Conservation (phyloP, 2,329 filamentous ascomycete species). For the Colletotrichum godetiae region DNA sequence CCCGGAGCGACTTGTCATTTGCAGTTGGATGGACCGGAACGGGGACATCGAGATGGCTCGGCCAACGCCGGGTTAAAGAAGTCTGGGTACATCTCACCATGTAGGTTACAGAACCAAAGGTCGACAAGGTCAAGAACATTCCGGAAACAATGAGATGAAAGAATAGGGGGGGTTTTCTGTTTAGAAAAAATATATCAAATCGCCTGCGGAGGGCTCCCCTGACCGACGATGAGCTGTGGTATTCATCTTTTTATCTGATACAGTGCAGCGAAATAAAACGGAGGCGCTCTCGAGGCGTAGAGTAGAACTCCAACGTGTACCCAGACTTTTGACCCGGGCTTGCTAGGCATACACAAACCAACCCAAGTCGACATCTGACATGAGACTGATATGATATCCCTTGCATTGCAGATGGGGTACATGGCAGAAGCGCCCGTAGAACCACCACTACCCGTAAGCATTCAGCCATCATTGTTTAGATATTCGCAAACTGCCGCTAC, state of each 20-base stretch:
- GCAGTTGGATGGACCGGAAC: neutral
- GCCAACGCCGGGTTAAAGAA: neutral
- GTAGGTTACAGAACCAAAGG: neutral
- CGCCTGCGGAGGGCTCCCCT: too few species aligned
- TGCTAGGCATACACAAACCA: neutral
- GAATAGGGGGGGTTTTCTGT: too few species aligned
- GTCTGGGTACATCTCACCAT: neutral
- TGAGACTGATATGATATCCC: slow-evolving; percentile 25
- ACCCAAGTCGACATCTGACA: slow-evolving; percentile 19
- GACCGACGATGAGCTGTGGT: neutral
- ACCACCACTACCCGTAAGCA: slow-evolving; percentile 22
- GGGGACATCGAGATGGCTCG: neutral
- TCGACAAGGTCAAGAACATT: too few species aligned
- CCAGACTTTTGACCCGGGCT: neutral
- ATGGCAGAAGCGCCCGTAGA: slow-evolving; percentile 6
- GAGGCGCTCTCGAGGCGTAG: too few species aligned
- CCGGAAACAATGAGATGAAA: too few species aligned
- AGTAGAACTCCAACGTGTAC: neutral
- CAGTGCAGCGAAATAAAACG: neutral
- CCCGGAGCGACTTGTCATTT: neutral
- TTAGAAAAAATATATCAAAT: too few species aligned
- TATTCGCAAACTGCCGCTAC: neutral
- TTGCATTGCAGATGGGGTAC: slow-evolving; percentile 28
- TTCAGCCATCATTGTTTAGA: slow-evolving; percentile 11
- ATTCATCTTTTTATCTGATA: neutral